Base-by-base conservation (phyloP, 2,329 filamentous ascomycete species). In the Botryotinia calthae region DNA sequence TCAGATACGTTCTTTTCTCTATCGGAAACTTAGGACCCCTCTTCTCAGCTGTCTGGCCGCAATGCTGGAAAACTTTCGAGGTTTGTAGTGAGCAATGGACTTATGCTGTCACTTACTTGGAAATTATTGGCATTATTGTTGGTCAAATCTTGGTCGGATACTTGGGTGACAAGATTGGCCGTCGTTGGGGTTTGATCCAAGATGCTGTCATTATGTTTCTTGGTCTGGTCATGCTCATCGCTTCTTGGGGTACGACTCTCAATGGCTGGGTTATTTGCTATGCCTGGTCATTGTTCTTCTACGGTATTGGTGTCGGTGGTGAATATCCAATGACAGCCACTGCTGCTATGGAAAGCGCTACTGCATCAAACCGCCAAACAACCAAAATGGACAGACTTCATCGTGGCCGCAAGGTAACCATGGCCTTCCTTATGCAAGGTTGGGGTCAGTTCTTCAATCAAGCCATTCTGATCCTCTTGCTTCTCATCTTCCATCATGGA, bases 231-330 rank as follows among this genome's bases (percentile, higher is more conserved):
- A 96, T 98, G 92, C 87, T 98, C 73, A 97, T 93, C 66, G 93
- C 93, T 74, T 92, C 92, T 37, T 98, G 95, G 95, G 95, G 95
- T 75, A 84, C 92, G 46, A 93, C 89, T 51, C 87, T 97, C 68
- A 91, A 98, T 80, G 95, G 95, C 78, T 98, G 95, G 95, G 93
- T 98, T 73, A 97, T 98, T 80, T 97, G 94, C 87, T 98, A 98
- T 82, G 93, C 92, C 75, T 97, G 93, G 92, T 93, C 93, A 56
- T 88, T 98, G 54, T 97, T 98, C 86, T 93, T 98, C 85, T 96
- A 96, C 82, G 90, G 91, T 79, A 87, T 91, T 68, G 89, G 88
- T 76, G 89, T 90, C 72, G 93, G 94, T 78, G 94, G 94, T 77
- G 95, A 97, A 84, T 98, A 98, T 81, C 95, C 95, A 75, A 98